phyloP scores from a whole-genome alignment of 192 early-diverging fungal genomes.

The Diversispora eburnea region DNA sequence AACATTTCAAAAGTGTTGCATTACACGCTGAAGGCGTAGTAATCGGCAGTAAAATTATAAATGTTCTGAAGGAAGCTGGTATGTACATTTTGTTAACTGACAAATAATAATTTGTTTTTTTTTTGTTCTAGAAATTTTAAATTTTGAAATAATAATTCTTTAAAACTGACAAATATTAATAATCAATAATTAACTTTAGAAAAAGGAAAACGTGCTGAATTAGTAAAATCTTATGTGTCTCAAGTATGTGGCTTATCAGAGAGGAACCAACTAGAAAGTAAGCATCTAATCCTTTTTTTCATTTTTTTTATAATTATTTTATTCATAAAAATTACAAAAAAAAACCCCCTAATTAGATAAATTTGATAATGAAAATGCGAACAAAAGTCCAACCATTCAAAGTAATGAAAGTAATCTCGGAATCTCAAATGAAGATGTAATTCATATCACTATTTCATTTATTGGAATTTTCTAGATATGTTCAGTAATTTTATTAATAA shows the following conservation, averaged over 20 bases:
- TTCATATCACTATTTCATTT: neutral
- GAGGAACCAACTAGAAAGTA: neutral
- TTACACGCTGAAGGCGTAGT: slow-evolving; percentile 91
- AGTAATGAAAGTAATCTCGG: neutral
- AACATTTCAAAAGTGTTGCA: slow-evolving; percentile 86
- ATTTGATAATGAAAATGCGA: too few species aligned
- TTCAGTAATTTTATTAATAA: neutral
- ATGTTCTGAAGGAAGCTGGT: slow-evolving; percentile 63
- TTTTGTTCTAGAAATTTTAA: too few species aligned
- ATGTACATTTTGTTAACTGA: slow-evolving; percentile 9
- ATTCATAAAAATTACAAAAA: too few species aligned
- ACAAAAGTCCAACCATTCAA: neutral
- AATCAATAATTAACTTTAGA: neutral
- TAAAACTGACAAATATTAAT: neutral
- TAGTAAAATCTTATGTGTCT: slow-evolving; percentile 44
- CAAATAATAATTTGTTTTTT: too few species aligned
- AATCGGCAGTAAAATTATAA: slow-evolving; percentile 90
- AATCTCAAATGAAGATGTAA: neutral
- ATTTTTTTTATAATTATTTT: too few species aligned
- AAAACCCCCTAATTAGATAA: too few species aligned
- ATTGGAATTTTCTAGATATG: slow-evolving; percentile 8
- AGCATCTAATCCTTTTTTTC: neutral
- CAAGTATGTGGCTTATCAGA: slow-evolving; percentile 40
- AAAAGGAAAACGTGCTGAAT: slow-evolving; percentile 36
- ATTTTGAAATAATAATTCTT: neutral